Conservation (phyloP, 495 filamentous ascomycete species). For the Copromyces sp. region DNA sequence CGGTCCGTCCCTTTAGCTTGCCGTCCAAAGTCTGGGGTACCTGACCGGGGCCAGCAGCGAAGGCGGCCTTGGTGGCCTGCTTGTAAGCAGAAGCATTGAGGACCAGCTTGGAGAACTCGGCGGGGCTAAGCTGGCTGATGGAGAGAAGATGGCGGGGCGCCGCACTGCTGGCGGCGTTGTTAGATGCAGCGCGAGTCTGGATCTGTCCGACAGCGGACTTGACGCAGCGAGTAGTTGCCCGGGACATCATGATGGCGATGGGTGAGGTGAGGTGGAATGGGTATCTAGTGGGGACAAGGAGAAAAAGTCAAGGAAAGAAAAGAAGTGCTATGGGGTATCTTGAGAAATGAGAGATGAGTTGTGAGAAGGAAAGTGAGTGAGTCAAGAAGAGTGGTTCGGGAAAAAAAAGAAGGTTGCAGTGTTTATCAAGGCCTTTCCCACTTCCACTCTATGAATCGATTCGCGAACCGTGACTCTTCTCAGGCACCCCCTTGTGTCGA, state of each 20-base stretch:
- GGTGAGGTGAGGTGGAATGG: background rate
- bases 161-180: slow-evolving; percentile 8
- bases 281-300: background rate
- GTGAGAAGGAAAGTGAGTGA: background rate
- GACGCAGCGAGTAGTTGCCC: slow-evolving; percentile 14
- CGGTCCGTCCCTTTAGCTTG: slow-evolving; percentile 57
- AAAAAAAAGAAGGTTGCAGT: background rate
- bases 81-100: slow-evolving; percentile 72
- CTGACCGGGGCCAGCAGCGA: slow-evolving; percentile 23
- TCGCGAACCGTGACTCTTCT: background rate
- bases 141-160: slow-evolving; percentile 78
- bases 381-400: background rate
- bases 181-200: slow-evolving; percentile 20
- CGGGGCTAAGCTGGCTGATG: slow-evolving; percentile 69
- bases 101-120: slow-evolving; percentile 72
- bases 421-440: background rate
- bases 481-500: background rate
- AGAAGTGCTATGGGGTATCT: background rate
- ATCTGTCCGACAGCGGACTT: slow-evolving; percentile 14
- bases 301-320: background rate
- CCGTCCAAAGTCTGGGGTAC: slow-evolving; percentile 41
- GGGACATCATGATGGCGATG: slow-evolving; percentile 15
- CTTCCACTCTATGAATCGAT: background rate
- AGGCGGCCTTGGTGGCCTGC: slow-evolving; percentile 61
- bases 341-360: background rate